Evolutionary conservation across 2,329 filamentous ascomycete genomes (phyloP), one percentile per base, ranked within the genome.

Genomic region (Davidsoniella virescens): DNA sequence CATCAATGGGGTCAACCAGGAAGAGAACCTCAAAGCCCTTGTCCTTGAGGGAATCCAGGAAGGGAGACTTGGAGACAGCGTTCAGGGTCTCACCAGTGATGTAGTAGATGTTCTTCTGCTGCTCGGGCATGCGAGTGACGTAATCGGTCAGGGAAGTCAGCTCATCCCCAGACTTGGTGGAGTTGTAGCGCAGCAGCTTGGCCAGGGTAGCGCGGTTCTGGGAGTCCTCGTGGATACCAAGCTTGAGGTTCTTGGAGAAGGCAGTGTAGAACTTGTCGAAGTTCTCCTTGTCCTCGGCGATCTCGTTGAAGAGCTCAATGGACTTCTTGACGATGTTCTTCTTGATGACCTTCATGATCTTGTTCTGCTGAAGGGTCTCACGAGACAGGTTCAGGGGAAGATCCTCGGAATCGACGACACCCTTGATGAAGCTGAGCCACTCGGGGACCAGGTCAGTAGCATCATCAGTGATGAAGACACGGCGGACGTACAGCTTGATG

Each of bases 291-390:
- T 98, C 92, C 78, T 98, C 92, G 54, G 92, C 82, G 57, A 98
- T 98, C 78, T 98, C 92, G 63, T 81, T 80, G 84, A 98, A 98
- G 68, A 98, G 87, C 78, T 98, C 92, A 59, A 98, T 87, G 58
- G 87, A 86, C 86, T 98, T 98, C 88, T 96, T 98, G 78, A 98
- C 88, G 59, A 98, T 94, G 83, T 98, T 98, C 87, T 98, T 98
- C 82, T 93, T 94, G 80, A 96, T 96, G 70, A 96, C 92, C 84
- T 96, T 96, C 92, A 96, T 96, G 78, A 98, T 98, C 87, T 96
- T 96, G 85, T 96, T 98, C 79, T 96, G 92, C 75, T 98, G 92
- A 47, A 98, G 87, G 53, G 90, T 96, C 82, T 98, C 92, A 84
- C 92, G 92, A 65, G 92, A 96, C 75, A 98, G 72, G 82, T 98